Evolutionary conservation across 139 green algal species (phyloP).

Genomic region (Gonium pectorale): DNA sequence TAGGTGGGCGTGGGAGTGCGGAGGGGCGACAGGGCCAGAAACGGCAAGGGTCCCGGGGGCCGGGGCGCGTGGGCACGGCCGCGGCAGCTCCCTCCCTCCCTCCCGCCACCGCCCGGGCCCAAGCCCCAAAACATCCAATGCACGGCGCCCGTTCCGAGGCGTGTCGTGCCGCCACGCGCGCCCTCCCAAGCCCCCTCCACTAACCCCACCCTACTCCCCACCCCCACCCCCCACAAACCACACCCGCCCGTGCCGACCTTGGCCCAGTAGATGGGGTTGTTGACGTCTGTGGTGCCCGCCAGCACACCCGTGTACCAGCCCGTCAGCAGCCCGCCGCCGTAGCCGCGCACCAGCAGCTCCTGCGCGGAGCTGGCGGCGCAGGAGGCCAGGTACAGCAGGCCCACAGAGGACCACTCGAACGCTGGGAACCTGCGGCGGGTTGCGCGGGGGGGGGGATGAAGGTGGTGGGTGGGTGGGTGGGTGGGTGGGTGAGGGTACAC

Average conservation of each 20-base stretch:
- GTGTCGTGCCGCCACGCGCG: too few relatives aligned
- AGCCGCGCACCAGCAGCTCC: constrained; percentile 38
- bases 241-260: background rate
- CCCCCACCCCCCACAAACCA: background rate
- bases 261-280: constrained; percentile 42
- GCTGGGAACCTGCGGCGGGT: constrained; percentile 18
- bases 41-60: too few relatives aligned
- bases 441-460: background rate
- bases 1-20: too few relatives aligned
- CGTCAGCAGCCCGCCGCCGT: background rate
- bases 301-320: constrained; percentile 3
- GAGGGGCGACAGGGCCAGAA: background rate
- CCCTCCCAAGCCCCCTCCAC: too few relatives aligned
- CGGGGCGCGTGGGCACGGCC: too few relatives aligned
- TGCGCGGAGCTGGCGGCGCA: background rate
- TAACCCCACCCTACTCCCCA: background rate
- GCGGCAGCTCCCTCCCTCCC: too few relatives aligned
- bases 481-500: too few relatives aligned
- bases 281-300: constrained; percentile 3
- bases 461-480: background rate
- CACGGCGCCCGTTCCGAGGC: too few relatives aligned
- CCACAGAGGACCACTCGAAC: constrained; percentile 8
- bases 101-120: too few relatives aligned
- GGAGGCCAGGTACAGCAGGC: background rate
- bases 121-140: too few relatives aligned